Evolutionary conservation across 1,284 basidiomycete species (phyloP).

Genomic region (Leccinum pachyderme): DNA sequence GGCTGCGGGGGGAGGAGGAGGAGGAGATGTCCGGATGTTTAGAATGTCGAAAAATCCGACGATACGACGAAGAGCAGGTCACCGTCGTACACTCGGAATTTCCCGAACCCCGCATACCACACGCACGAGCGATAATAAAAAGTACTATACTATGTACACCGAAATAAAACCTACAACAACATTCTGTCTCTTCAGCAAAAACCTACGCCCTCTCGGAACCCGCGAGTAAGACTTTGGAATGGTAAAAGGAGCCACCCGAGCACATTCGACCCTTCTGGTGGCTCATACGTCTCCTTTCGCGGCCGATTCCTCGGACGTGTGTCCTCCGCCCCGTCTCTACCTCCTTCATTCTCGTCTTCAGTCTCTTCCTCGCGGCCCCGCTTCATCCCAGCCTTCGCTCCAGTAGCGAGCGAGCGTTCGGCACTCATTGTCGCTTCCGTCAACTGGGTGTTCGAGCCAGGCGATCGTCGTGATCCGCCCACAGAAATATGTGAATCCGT

Average conservation of each 20-base stretch:
- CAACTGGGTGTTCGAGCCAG: conserved; percentile 37
- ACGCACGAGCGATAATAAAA: conserved; percentile 2
- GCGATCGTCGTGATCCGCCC: conserved; percentile 23
- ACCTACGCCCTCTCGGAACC: conserved; percentile 54
- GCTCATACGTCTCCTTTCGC: conserved; percentile 46
- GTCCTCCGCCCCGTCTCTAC: conserved; percentile 24
- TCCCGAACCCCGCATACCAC: conserved; percentile 25
- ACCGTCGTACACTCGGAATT: conserved; percentile 22
- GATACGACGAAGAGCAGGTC: conserved; percentile 1
- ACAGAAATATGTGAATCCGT: conserved; percentile 14
- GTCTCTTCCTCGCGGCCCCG: conserved; percentile 43
- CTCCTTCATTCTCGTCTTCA: conserved; percentile 29
- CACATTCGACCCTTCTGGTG: conserved; percentile 41
- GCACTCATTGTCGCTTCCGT: conserved; percentile 43
- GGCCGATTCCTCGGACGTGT: conserved; percentile 48
- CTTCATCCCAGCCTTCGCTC: conserved; percentile 39
- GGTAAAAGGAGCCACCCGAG: conserved; percentile 60
- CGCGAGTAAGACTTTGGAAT: conserved; percentile 59
- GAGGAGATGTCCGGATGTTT: neutral
- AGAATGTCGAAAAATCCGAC: neutral
- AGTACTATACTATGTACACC: conserved; percentile 3
- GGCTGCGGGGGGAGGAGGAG: conserved; percentile 6
- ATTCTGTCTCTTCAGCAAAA: neutral
- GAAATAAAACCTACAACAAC: conserved; percentile 12
- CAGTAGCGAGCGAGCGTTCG: conserved; percentile 24